Evolutionary conservation across 768 basidiomycete species (phyloP), one percentile per base, ranked within the genome.

Genomic region (Tricholoma furcatifolium): DNA sequence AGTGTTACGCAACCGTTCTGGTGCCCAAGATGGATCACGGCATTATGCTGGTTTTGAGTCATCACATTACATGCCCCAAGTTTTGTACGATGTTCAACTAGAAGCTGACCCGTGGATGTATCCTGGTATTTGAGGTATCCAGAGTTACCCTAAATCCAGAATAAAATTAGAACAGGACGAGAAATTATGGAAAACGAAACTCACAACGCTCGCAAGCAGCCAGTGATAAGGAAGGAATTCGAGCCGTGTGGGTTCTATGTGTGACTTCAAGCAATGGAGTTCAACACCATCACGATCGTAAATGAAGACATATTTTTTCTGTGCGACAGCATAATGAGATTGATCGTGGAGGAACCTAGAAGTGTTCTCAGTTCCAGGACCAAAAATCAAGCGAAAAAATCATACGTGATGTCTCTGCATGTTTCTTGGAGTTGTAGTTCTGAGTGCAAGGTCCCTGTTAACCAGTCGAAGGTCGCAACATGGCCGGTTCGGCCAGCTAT

Each of bases 91-190:
- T 96, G 92, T 65, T 92, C 87, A 34, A 84, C 83, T 31, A 98
- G 75, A 35, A 97, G 77, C 50, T 84, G 78, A 11, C 97, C 97
- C 0, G 93, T 98, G 4, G 96, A 93, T 0, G 92, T 95, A 65
- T 99, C 97, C 72, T 96, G 93, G 71, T 98, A 99, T 72, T 95
- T 95, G 0, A 98, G 76, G 67, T 85, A 91, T 2, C 97, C 96
- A 12, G 91, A 74, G 63, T 94, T 90, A 6, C 94, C 92, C 91
- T 85, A 11, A 17, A 27, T 9, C 6, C 23, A 30, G n/a, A n/a
- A n/a, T n/a, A 34, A 32, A 21, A 30, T 54, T 4, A 56, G 43
- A 9, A 6, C 21, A 39, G 46, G 17, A 2, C 42, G 21, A 24
- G 6, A 41, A 8, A 14, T 24, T 30, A 57, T 15, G 23, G n/a